Evolutionary conservation across 164 flowering plant species (phyloP).

Genomic region (grape (Vitis vinifera)): DNA sequence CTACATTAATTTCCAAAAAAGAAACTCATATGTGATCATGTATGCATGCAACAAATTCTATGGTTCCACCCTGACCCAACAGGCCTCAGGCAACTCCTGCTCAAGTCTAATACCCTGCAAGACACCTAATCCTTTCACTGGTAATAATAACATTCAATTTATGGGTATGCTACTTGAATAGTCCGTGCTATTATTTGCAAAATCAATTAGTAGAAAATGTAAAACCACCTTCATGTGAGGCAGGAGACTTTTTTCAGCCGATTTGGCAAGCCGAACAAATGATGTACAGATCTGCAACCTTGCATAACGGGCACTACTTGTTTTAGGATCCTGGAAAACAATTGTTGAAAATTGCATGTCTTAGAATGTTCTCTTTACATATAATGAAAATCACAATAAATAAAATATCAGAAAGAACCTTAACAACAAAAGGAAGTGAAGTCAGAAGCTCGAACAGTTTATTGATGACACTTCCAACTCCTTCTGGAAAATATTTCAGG

Average conservation of each 20-base stretch:
- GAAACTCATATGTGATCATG: not conserved
- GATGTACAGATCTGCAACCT: constrained; percentile 94
- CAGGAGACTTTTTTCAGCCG: constrained; percentile 81
- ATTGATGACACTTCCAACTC: constrained; percentile 80
- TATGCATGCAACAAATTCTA: not conserved
- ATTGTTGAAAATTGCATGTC: not conserved
- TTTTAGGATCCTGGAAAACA: constrained; percentile 78
- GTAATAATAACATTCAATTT: not conserved
- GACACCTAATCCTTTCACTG: not conserved
- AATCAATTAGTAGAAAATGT: not conserved
- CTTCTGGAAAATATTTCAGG: constrained; percentile 80
- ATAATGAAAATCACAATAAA: not conserved
- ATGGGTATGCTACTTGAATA: not conserved
- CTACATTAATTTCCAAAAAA: not conserved
- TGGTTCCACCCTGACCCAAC: not conserved
- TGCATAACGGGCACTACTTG: constrained; percentile 73
- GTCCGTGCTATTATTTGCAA: not conserved
- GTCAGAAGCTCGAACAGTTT: constrained; percentile 89
- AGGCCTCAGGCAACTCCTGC: not conserved
- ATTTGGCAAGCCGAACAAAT: constrained; percentile 84
- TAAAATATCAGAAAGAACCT: constrained; percentile 43
- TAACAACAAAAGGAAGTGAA: constrained; percentile 67
- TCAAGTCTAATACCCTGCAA: not conserved
- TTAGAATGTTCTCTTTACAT: constrained; percentile 5
- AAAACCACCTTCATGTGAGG: constrained; percentile 92